Evolutionary conservation across 148 eudicot genomes (phyloP).

Genomic region (Rhododendron molle): DNA sequence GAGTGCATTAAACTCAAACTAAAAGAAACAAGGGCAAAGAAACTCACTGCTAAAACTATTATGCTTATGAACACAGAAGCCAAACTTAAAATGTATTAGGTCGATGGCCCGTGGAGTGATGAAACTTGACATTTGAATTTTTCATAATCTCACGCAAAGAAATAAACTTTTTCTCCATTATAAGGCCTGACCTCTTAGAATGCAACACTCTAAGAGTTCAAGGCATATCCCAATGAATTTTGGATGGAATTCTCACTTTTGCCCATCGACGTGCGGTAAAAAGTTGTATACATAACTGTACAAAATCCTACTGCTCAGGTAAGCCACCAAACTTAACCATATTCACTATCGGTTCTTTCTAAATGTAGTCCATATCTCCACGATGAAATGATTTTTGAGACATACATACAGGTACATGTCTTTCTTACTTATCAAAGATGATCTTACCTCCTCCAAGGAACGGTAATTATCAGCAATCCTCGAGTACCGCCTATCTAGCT

Average conservation of each 20-base stretch:
- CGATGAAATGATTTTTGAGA: neutral
- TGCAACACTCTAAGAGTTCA: neutral
- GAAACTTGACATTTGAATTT: neutral
- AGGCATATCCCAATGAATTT: neutral
- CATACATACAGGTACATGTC: neutral
- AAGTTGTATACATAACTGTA: neutral
- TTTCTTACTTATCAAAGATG: neutral
- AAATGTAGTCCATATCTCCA: neutral
- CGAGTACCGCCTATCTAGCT: constrained; percentile 70
- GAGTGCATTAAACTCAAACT: neutral
- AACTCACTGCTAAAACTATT: neutral
- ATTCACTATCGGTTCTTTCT: neutral
- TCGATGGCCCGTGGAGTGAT: neutral
- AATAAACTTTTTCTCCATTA: neutral
- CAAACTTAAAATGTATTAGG: neutral
- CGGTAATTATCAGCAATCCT: constrained; percentile 84
- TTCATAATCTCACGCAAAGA: neutral
- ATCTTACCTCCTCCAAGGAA: constrained; percentile 79
- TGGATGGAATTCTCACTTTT: neutral
- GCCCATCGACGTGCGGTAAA: neutral
- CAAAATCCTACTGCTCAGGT: neutral
- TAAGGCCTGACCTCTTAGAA: neutral
- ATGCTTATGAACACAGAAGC: neutral
- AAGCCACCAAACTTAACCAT: neutral
- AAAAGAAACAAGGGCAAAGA: neutral